Percentiles rank a stretch among this genome's conserved stretches.
phyloP scores from a whole-genome alignment of 2,329 filamentous ascomycete genomes.

The Epichloe bromicola region DNA sequence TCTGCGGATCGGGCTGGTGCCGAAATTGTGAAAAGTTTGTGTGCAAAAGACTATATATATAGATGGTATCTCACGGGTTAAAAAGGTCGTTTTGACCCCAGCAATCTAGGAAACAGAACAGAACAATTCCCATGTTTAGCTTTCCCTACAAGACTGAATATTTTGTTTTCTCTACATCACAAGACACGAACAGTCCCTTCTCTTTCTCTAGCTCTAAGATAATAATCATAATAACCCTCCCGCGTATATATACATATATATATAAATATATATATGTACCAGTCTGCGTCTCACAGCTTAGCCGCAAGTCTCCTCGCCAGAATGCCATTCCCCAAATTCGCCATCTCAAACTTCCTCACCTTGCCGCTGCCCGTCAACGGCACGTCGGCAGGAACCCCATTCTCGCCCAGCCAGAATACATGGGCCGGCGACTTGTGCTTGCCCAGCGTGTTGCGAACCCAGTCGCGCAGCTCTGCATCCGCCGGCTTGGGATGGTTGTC shows the following conservation, averaged over 20 bases:
- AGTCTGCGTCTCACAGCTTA: constrained; percentile 25
- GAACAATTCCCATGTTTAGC: too few relatives aligned
- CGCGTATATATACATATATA: too few relatives aligned
- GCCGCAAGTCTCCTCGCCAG: constrained; percentile 34
- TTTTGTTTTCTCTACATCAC: too few relatives aligned
- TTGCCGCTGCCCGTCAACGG: constrained; percentile 63
- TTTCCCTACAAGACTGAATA: too few relatives aligned
- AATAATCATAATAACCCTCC: too few relatives aligned
- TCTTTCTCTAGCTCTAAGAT: neutral
- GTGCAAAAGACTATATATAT: neutral
- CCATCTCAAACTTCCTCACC: constrained; percentile 54
- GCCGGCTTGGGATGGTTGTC: constrained; percentile 26
- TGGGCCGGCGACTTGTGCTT: constrained; percentile 58
- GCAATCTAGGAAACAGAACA: too few relatives aligned
- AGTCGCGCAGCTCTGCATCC: constrained; percentile 44
- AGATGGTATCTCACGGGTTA: neutral
- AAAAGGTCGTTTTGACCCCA: neutral
- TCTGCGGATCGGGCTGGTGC: constrained; percentile 38
- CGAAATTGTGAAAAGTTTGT: constrained; percentile 31
- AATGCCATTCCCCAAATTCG: constrained; percentile 40
- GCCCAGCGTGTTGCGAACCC: constrained; percentile 49
- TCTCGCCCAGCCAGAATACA: constrained; percentile 62
- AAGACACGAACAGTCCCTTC: neutral
- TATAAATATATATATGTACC: too few relatives aligned
- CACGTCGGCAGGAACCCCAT: constrained; percentile 39